These are phyloP conservation scores for Boletus rubropictus DNA, from an alignment of 768 basidiomycete species.

Conservation along the genomic window DNA sequence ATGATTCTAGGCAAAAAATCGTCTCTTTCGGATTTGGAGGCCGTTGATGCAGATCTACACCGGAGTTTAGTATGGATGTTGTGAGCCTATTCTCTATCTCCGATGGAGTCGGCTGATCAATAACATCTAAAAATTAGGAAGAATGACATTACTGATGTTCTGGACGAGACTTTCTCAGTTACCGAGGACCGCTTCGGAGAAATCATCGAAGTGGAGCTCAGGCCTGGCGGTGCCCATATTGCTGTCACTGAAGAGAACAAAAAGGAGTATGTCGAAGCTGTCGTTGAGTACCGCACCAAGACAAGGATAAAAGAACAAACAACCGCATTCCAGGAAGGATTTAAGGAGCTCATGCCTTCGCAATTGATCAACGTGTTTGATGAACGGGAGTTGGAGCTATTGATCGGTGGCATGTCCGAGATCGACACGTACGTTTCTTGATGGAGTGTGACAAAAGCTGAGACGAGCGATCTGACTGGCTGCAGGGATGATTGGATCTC, in stretches of 20 bases:
- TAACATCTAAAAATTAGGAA: slow-evolving; percentile 38
- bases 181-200: slow-evolving; percentile 77
- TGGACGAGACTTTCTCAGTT: slow-evolving; percentile 67
- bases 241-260: slow-evolving; percentile 72
- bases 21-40: slow-evolving; percentile 58
- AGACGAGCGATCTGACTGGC: slow-evolving; percentile 1
- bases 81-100: slow-evolving; percentile 36
- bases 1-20: slow-evolving; percentile 62
- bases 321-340: slow-evolving; percentile 78
- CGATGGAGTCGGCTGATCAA: not conserved
- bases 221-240: slow-evolving; percentile 52
- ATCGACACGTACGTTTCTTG: slow-evolving; percentile 64
- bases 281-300: slow-evolving; percentile 81
- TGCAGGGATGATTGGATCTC: slow-evolving; percentile 85
- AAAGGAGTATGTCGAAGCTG: slow-evolving; percentile 67
- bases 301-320: slow-evolving; percentile 80
- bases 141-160: slow-evolving; percentile 68
- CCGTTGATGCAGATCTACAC: slow-evolving; percentile 63
- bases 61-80: slow-evolving; percentile 72
- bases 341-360: slow-evolving; percentile 76
- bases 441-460: not conserved
- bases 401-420: slow-evolving; percentile 92
- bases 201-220: slow-evolving; percentile 59
- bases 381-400: slow-evolving; percentile 80
- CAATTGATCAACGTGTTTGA: slow-evolving; percentile 88